Evolutionary conservation across 345 rosid genomes (phyloP).

Genomic region (Erucastrum elatum): DNA sequence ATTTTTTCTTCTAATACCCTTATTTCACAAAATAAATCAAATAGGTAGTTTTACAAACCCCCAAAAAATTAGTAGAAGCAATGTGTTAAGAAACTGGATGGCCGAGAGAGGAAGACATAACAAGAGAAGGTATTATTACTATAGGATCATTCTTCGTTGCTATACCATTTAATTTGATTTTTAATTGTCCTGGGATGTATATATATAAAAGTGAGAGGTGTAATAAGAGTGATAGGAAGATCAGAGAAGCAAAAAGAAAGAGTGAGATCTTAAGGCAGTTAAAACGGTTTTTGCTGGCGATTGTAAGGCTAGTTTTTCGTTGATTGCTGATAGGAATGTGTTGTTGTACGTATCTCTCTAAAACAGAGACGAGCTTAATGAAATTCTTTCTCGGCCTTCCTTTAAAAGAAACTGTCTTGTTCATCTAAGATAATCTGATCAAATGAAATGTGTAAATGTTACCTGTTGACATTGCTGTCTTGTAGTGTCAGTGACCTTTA

Average conservation of each 20-base stretch:
- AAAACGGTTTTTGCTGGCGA: constrained; percentile 39
- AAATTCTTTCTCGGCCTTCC: constrained; percentile 39
- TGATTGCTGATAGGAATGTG: constrained; percentile 12
- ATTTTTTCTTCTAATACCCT: too few species aligned
- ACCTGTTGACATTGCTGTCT: constrained; percentile 7
- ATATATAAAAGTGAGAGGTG: too few species aligned
- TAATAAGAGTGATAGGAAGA: too few species aligned
- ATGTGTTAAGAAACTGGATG: too few species aligned
- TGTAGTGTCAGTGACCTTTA: background rate
- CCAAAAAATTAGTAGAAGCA: constrained; percentile 15
- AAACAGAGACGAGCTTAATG: constrained; percentile 30
- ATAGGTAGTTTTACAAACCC: too few species aligned
- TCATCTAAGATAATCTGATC: background rate
- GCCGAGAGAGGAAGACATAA: too few species aligned
- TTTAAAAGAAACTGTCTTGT: too few species aligned
- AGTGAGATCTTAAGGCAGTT: constrained; percentile 25
- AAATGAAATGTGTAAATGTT: constrained; percentile 12
- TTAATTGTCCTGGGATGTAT: background rate
- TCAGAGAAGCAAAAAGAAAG: background rate
- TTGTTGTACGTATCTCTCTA: background rate
- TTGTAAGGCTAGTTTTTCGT: constrained; percentile 32
- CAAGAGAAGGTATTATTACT: too few species aligned
- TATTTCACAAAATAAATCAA: too few species aligned
- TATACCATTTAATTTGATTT: too few species aligned
- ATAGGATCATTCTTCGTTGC: too few species aligned